A percentile compares a stretch with the other conserved stretches of the same genome.
These are phyloP conservation scores for Lentinula detonsa DNA, from an alignment of 768 basidiomycete species.

Conservation along the genomic window DNA sequence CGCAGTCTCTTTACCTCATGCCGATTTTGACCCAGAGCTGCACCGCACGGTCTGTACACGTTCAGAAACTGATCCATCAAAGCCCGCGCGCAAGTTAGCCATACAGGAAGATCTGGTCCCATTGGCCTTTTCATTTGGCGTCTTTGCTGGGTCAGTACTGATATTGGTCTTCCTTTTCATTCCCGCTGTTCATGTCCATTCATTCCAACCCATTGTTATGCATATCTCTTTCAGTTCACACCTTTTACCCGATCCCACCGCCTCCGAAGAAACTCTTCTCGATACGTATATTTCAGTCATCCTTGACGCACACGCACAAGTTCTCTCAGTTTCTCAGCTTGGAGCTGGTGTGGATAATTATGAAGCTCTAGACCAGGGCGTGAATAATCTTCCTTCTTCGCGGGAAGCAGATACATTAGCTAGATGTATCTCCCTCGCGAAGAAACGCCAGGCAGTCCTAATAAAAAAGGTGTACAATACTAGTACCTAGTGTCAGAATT, in stretches of 20 bases:
- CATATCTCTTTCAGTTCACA: conserved; percentile 40
- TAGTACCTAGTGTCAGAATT: not conserved
- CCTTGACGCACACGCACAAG: conserved; percentile 40
- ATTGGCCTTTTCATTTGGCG: conserved; percentile 61
- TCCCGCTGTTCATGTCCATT: not conserved
- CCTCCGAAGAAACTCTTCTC: conserved; percentile 87
- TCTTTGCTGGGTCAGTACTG: conserved; percentile 69
- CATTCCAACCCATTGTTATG: not conserved
- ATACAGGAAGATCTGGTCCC: conserved; percentile 46
- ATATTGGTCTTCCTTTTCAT: not conserved
- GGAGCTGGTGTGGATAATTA: conserved; percentile 31
- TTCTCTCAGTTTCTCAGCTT: conserved; percentile 51
- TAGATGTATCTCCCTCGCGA: conserved; percentile 4
- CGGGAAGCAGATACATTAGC: not conserved
- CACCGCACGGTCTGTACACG: conserved; percentile 56
- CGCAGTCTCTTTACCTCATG: conserved; percentile 67
- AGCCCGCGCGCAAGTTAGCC: conserved; percentile 23
- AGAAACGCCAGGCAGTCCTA: not conserved
- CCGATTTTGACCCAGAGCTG: conserved; percentile 64
- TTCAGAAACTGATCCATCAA: not conserved
- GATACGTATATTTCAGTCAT: conserved; percentile 65
- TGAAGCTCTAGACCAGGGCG: conserved; percentile 13
- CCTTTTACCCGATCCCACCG: conserved; percentile 76
- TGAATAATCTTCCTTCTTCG: not conserved
- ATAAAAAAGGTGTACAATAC: not conserved